Conservation (phyloP, 2,329 filamentous ascomycete genomes). For the Penicillium concentricum region DNA sequence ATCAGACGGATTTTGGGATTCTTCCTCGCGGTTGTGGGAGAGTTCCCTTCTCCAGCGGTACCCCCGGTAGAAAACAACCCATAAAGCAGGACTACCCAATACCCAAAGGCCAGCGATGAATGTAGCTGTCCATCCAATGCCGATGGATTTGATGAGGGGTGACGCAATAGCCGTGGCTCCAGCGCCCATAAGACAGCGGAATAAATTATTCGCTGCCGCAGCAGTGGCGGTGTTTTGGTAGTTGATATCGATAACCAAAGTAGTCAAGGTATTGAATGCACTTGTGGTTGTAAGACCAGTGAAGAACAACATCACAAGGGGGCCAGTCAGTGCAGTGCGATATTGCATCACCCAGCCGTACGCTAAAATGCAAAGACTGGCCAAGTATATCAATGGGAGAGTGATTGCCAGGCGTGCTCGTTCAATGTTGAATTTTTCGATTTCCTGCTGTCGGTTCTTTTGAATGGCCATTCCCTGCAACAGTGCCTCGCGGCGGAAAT, state of each 20-base stretch:
- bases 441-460: slow-evolving; percentile 49
- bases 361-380: slow-evolving; percentile 26
- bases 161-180: slow-evolving; percentile 20
- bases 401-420: slow-evolving; percentile 35
- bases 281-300: slow-evolving; percentile 32
- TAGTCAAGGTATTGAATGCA: slow-evolving; percentile 43
- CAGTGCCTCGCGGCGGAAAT: slow-evolving; percentile 63
- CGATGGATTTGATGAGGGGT: slow-evolving; percentile 25
- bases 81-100: slow-evolving; percentile 21
- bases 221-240: slow-evolving; percentile 21
- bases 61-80: slow-evolving; percentile 19
- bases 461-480: slow-evolving; percentile 47
- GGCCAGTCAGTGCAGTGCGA: slow-evolving; percentile 31
- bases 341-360: slow-evolving; percentile 43
- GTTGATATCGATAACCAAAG: slow-evolving; percentile 46
- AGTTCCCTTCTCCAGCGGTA: slow-evolving; percentile 14
- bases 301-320: slow-evolving; percentile 37
- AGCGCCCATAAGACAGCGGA: slow-evolving; percentile 25
- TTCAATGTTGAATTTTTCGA: slow-evolving; percentile 54
- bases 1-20: neutral
- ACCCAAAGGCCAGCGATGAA: slow-evolving; percentile 24
- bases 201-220: slow-evolving; percentile 23
- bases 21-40: neutral
- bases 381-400: slow-evolving; percentile 32
- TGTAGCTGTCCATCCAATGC: slow-evolving; percentile 26